These are phyloP conservation scores for Eremothecium gossypii DNA, from an alignment of 1,139 yeast genomes.

Conservation along the genomic window DNA sequence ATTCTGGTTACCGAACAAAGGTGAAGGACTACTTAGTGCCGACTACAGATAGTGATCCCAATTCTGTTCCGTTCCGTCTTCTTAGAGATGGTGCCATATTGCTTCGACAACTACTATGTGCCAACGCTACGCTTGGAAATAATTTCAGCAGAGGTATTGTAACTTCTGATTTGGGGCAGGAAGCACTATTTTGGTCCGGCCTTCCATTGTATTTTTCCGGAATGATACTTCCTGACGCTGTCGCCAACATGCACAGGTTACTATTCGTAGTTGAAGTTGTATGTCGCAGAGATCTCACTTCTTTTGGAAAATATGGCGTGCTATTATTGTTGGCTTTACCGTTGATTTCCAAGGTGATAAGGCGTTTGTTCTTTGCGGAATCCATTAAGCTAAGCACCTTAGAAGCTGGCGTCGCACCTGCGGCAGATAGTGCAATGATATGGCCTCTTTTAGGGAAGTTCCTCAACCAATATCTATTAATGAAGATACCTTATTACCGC, in stretches of 20 bases:
- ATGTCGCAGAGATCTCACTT: not conserved
- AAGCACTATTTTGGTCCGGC: constrained; percentile 2
- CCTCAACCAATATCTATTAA: constrained; percentile 2
- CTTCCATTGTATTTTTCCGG: constrained; percentile 2
- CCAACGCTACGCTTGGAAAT: constrained; percentile 1
- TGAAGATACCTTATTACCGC: constrained; percentile 5
- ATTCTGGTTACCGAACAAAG: too few species aligned
- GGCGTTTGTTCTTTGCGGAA: too few species aligned
- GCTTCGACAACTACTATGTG: not conserved
- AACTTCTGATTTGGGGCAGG: not conserved
- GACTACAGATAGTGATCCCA: too few species aligned
- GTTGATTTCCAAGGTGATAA: not conserved
- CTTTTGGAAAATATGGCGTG: not conserved
- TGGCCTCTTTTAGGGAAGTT: constrained; percentile 8
- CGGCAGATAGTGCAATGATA: constrained; percentile 1
- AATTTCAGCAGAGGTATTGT: not conserved
- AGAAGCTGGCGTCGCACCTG: too few species aligned
- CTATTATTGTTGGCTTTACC: not conserved
- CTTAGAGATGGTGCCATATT: constrained; percentile 2
- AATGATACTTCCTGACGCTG: not conserved
- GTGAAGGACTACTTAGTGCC: too few species aligned
- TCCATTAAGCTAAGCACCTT: too few species aligned
- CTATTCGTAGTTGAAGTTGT: not conserved
- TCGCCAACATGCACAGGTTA: not conserved
- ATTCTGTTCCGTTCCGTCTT: not conserved